Conservation (phyloP, 2,329 filamentous ascomycete genomes). For the Reticulascus tulasneorum region DNA sequence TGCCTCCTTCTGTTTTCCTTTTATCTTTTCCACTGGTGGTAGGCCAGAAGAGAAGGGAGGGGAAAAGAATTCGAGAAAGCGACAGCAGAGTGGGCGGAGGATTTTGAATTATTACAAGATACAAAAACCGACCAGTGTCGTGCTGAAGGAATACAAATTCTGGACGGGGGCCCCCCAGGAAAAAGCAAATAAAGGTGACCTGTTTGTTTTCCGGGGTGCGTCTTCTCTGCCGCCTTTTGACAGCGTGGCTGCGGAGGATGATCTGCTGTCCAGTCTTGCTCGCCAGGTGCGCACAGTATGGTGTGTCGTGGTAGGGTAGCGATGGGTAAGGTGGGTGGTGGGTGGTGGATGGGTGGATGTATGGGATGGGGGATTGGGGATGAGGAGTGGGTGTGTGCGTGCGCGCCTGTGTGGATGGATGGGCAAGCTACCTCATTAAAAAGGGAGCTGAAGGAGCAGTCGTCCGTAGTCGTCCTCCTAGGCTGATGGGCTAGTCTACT, state of each 20-base stretch:
- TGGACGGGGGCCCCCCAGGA: conserved; percentile 4
- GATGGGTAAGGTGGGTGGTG: conserved; percentile 1
- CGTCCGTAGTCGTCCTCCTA: too few relatives aligned
- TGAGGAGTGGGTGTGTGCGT: background rate
- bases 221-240: conserved; percentile 4
- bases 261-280: background rate
- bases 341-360: background rate
- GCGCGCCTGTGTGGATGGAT: too few relatives aligned
- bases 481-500: too few relatives aligned
- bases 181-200: conserved; percentile 5
- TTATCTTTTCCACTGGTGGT: background rate
- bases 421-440: too few relatives aligned
- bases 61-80: background rate
- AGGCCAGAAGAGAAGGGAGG: conserved; percentile 1
- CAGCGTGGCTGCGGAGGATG: background rate
- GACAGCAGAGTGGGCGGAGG: background rate
- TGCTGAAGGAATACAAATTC: too few relatives aligned
- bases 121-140: conserved; percentile 4
- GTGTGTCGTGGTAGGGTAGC: conserved; percentile 4
- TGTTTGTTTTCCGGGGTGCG: conserved; percentile 11
- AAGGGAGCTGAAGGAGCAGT: too few relatives aligned
- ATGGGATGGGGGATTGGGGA: background rate
- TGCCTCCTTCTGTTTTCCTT: conserved; percentile 22
- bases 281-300: conserved; percentile 5
- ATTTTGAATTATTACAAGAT: conserved; percentile 1